Base-by-base conservation (phyloP, 1,284 basidiomycete species). In the Apiotrichum sp. region DNA sequence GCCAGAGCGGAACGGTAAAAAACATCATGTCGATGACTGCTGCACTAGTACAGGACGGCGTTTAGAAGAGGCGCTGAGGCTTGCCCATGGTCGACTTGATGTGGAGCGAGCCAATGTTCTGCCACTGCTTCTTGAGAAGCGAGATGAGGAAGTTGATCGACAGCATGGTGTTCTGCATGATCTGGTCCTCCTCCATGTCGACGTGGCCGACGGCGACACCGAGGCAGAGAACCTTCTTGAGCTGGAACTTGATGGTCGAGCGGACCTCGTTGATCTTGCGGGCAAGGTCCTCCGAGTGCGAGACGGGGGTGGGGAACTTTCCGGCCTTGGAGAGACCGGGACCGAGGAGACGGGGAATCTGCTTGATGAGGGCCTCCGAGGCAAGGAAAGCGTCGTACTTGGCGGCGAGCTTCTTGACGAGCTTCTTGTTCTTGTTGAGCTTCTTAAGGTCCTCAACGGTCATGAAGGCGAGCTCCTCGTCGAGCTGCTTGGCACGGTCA, bases 71-170 rank as follows among this genome's bases (percentile, higher is more conserved):
- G 67, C 93, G 92, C 74, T 93, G 81, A 62, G 93, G 90, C 82
- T 96, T 96, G 83, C 95, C 93, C 95, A 98, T 98, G 76, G 95
- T 95, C 69, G 86, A 85, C 85, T 99, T 99, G 83, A 99, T 86
- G 84, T 96, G 92, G 65, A 98, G 83, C 61, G 93, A 97, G 82
- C 93, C 95, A 81, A 98, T 88, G 82, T 98, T 99, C 80, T 98
- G 95, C 93, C 93, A 98, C 83, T 74, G 93, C 86, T 98, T 98
- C 86, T 98, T 98, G 77, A 99, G 86, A 60, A 99, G 82, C 43
- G 96, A 98, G 76, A 99, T 90, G 68, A 99, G 84, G 86, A 98
- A 99, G 87, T 99, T 99, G 84, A 99, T 95, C 79, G 91, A 86
- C 71, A 98, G 81, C 96, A 98, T 98, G 81, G 92, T 87, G 81